A percentile compares a stretch with the other conserved stretches of the same genome.
These are phyloP conservation scores for Alternaria sp. DNA, from an alignment of 2,329 filamentous ascomycete genomes.

Conservation along the genomic window DNA sequence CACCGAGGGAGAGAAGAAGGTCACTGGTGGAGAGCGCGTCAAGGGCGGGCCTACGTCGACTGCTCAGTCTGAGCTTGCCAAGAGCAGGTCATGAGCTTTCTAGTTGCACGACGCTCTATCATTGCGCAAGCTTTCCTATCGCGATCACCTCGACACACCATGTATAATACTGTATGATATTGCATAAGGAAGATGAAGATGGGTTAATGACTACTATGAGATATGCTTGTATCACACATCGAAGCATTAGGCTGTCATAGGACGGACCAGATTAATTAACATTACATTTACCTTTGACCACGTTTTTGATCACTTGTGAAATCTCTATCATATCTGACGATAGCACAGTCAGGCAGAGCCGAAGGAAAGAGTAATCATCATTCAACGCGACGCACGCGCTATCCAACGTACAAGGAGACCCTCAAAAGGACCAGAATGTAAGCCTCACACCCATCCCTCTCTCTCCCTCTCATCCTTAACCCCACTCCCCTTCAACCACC, in stretches of 20 bases:
- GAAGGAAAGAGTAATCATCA: background rate
- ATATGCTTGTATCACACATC: background rate
- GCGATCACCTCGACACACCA: background rate
- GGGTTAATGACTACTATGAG: background rate
- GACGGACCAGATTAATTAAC: background rate
- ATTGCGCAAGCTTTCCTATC: background rate
- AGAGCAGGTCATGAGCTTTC: constrained; percentile 25
- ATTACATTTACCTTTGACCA: background rate
- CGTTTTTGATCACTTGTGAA: too few relatives aligned
- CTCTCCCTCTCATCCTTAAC: constrained; percentile 36
- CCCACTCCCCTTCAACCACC: constrained; percentile 42
- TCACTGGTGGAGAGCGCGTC: constrained; percentile 39
- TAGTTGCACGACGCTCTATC: too few relatives aligned
- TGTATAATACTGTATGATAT: constrained; percentile 1
- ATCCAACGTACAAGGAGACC: background rate
- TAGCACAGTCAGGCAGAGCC: too few relatives aligned
- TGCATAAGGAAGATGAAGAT: background rate
- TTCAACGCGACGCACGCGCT: background rate
- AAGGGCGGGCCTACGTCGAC: constrained; percentile 39
- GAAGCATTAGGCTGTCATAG: background rate
- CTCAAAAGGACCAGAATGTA: background rate
- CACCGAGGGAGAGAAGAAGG: constrained; percentile 43
- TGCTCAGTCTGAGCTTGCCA: constrained; percentile 43
- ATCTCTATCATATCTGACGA: too few relatives aligned
- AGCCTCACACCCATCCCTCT: constrained; percentile 36